These are phyloP conservation scores for Ophiostoma populinum DNA, from an alignment of 2,329 filamentous ascomycete species.

Conservation along the genomic window DNA sequence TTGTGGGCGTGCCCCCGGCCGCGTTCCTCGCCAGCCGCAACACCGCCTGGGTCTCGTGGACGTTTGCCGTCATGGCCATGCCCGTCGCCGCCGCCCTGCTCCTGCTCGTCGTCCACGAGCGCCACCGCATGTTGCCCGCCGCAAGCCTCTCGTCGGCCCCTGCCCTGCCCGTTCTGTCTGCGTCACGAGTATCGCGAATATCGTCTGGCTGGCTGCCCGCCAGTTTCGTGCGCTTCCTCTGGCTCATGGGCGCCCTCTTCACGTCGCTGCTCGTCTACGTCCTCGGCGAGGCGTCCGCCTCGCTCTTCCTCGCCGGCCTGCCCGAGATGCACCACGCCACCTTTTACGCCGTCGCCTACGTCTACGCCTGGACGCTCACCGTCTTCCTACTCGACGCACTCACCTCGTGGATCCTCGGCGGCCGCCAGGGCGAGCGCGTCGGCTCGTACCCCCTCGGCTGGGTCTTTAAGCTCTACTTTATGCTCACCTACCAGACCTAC, in stretches of 20 bases:
- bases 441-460: slow-evolving; percentile 52
- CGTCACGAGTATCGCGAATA: slow-evolving; percentile 1
- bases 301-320: slow-evolving; percentile 49
- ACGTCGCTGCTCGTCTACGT: slow-evolving; percentile 49
- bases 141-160: slow-evolving; percentile 47
- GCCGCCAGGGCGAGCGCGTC: slow-evolving; percentile 46
- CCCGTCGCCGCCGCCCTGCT: slow-evolving; percentile 48
- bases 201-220: slow-evolving; percentile 37
- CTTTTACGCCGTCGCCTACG: slow-evolving; percentile 49
- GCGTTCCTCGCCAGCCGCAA: slow-evolving; percentile 42
- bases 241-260: slow-evolving; percentile 48
- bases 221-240: slow-evolving; percentile 51
- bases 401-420: slow-evolving; percentile 50
- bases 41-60: slow-evolving; percentile 52
- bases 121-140: slow-evolving; percentile 42
- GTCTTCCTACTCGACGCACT: slow-evolving; percentile 47
- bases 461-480: slow-evolving; percentile 54
- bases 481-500: slow-evolving; percentile 54
- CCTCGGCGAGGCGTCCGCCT: slow-evolving; percentile 49
- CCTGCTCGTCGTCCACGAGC: slow-evolving; percentile 45
- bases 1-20: slow-evolving; percentile 30
- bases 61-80: slow-evolving; percentile 52
- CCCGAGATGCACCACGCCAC: slow-evolving; percentile 37
- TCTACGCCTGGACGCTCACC: slow-evolving; percentile 52
- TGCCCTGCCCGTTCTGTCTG: slow-evolving; percentile 28